Percentiles rank a stretch among this genome's conserved stretches.
Conservation (phyloP, 805 yeast genomes). For the Ogataea thermomethanolica region DNA sequence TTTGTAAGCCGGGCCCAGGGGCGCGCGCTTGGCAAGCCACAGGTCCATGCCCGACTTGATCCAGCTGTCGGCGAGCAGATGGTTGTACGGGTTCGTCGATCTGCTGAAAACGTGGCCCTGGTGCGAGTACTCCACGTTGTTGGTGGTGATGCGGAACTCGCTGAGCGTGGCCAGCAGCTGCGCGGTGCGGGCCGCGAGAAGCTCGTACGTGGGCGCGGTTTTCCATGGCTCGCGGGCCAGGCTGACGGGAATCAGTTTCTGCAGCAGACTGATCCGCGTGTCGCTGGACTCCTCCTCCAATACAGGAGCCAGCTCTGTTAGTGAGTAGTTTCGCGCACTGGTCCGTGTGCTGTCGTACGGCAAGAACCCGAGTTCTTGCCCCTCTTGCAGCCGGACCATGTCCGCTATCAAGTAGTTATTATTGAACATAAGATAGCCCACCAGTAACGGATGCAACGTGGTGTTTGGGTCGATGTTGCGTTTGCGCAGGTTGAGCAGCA, state of each 20-base stretch:
- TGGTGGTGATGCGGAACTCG: constrained; percentile 31
- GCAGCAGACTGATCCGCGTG: constrained; percentile 7
- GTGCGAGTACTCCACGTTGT: constrained; percentile 53
- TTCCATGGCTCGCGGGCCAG: constrained; percentile 40
- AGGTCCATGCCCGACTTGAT: constrained; percentile 39
- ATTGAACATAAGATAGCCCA: constrained; percentile 37
- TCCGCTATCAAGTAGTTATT: constrained; percentile 40
- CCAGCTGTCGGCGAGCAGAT: constrained; percentile 27
- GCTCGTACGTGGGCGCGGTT: constrained; percentile 51
- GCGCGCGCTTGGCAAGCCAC: constrained; percentile 59
- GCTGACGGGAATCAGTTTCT: constrained; percentile 11
- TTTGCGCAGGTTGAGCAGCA: constrained; percentile 44
- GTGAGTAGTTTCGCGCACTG: constrained; percentile 5
- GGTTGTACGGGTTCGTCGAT: constrained; percentile 37
- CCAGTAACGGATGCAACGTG: constrained; percentile 42
- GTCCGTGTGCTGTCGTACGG: constrained; percentile 35
- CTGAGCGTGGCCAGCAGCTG: constrained; percentile 33
- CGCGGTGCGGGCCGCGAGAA: constrained; percentile 52
- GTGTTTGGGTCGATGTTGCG: constrained; percentile 47
- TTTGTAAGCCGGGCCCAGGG: constrained; percentile 40
- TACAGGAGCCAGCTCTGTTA: neutral
- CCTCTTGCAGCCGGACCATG: constrained; percentile 42
- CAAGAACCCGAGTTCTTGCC: constrained; percentile 40
- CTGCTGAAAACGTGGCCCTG: constrained; percentile 41
- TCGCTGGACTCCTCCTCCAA: neutral